A percentile compares a stretch with the other conserved stretches of the same genome.
phyloP scores from a whole-genome alignment of 192 early-diverging fungal species.

The Backusella psychrophila region DNA sequence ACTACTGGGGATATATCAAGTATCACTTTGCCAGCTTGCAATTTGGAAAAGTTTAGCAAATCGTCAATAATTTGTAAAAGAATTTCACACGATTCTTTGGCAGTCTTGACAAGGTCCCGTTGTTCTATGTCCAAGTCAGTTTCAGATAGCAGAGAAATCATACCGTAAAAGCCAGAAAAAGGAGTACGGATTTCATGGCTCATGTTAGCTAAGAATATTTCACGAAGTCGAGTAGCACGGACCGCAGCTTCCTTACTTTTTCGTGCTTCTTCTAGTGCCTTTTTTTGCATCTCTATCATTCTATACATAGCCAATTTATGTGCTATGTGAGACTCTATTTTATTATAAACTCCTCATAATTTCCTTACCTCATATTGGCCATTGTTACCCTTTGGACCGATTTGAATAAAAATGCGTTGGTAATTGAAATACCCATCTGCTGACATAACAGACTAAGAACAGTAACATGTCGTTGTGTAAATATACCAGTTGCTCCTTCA shows the following conservation, averaged over 20 bases:
- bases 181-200: slow-evolving; percentile 41
- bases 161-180: slow-evolving; percentile 52
- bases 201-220: slow-evolving; percentile 37
- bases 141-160: slow-evolving; percentile 45
- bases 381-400: slow-evolving; percentile 38
- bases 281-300: slow-evolving; percentile 38
- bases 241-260: slow-evolving; percentile 36
- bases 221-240: slow-evolving; percentile 30
- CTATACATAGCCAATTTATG: neutral
- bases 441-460: slow-evolving; percentile 49
- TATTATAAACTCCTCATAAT: neutral
- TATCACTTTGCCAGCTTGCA: slow-evolving; percentile 48
- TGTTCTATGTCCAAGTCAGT: slow-evolving; percentile 44
- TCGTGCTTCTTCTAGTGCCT: slow-evolving; percentile 29
- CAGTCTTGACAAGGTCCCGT: slow-evolving; percentile 48
- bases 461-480: slow-evolving; percentile 43
- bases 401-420: slow-evolving; percentile 47
- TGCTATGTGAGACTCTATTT: neutral
- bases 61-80: slow-evolving; percentile 51
- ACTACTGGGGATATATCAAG: slow-evolving; percentile 40
- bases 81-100: slow-evolving; percentile 50
- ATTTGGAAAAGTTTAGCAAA: slow-evolving; percentile 45
- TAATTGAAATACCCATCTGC: slow-evolving; percentile 51
- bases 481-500: slow-evolving; percentile 40
- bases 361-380: slow-evolving; percentile 27